phyloP scores from a whole-genome alignment of 805 yeast species.

The Candida ortonii region DNA sequence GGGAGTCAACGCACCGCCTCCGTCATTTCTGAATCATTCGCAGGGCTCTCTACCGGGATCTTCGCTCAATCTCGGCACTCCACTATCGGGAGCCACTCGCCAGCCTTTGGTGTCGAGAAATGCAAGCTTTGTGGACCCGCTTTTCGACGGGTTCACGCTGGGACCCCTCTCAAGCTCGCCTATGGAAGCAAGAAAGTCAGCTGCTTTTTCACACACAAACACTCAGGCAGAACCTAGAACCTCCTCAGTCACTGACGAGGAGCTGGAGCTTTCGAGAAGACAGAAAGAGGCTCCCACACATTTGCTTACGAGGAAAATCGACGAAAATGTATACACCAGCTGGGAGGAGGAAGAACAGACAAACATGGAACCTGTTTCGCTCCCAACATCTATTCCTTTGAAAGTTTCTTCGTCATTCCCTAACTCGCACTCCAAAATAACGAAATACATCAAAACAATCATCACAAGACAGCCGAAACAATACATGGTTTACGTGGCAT shows the following conservation, averaged over 20 bases:
- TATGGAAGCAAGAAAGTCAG: not conserved
- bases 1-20: constrained; percentile 1
- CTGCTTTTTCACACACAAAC: constrained; percentile 2
- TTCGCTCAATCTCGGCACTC: constrained; percentile 3
- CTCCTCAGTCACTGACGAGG: constrained; percentile 2
- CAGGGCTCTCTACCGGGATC: constrained; percentile 1
- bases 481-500: constrained; percentile 28
- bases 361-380: no score
- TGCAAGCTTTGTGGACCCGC: constrained; percentile 13
- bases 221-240: not conserved
- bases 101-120: no score
- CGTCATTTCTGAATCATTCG: constrained; percentile 4
- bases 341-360: constrained; percentile 1
- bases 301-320: constrained; percentile 7
- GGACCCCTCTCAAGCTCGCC: constrained; percentile 5
- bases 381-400: constrained; percentile 5
- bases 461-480: constrained; percentile 27
- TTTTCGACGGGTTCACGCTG: constrained; percentile 21
- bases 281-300: constrained; percentile 4
- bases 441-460: constrained; percentile 25
- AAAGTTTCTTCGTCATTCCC: constrained; percentile 1
- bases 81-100: no score
- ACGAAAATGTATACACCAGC: not conserved
- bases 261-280: constrained; percentile 4
- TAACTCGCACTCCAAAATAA: constrained; percentile 15